phyloP scores from a whole-genome alignment of 306 rosid genomes.

The Chamaecrista fasciculata region DNA sequence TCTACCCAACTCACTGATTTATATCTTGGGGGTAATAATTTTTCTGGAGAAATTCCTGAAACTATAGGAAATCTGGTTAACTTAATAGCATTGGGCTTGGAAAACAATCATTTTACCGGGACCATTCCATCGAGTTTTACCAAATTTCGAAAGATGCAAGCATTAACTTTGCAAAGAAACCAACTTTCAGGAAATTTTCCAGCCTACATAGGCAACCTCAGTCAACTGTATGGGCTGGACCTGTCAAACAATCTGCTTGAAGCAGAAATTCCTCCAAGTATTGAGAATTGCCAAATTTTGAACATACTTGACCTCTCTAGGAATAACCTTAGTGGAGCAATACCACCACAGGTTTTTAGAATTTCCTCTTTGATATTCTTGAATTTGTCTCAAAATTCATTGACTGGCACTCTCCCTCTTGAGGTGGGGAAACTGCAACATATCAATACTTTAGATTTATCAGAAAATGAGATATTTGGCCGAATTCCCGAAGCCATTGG shows the following conservation, averaged over 20 bases:
- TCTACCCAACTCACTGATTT: slow-evolving; percentile 1
- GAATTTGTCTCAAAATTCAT: background rate
- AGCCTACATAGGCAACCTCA: background rate
- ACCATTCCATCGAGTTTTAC: slow-evolving; percentile 15
- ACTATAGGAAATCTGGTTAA: slow-evolving; percentile 24
- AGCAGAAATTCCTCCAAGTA: background rate
- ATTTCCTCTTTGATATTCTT: background rate
- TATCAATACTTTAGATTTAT: background rate
- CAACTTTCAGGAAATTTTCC: background rate
- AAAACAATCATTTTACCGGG: background rate
- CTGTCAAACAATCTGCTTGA: background rate
- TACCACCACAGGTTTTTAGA: background rate
- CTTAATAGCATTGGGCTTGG: background rate
- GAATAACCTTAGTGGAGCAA: background rate
- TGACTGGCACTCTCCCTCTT: background rate
- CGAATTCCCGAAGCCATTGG: background rate
- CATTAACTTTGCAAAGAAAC: background rate
- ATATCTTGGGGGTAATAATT: background rate
- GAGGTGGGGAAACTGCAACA: background rate
- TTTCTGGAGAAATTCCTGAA: slow-evolving; percentile 30
- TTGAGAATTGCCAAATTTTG: background rate
- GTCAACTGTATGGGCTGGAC: background rate
- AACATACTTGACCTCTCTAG: background rate
- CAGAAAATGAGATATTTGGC: background rate
- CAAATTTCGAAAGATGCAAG: background rate